Evolutionary conservation across 345 rosid genomes (phyloP), one percentile per base, ranked within the genome.

Genomic region (Pistacia vera): DNA sequence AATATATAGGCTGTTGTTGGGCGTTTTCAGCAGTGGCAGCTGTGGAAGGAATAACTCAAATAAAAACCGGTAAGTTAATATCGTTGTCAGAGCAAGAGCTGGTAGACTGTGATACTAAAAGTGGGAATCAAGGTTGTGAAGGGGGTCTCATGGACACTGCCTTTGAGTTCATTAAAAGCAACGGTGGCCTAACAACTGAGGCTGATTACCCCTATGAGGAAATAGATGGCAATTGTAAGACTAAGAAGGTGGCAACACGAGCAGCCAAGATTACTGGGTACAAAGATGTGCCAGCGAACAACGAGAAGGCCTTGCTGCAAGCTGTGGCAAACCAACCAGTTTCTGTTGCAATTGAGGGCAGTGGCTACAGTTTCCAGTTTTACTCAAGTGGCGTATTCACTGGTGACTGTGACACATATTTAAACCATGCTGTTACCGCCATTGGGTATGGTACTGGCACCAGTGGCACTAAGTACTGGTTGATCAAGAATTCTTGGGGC

Each of bases 401-500:
- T 6, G 86, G 81, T 0, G 59, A 69, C 1, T 91, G 96, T 65
- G 87, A 76, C 8, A 86, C 81, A 0, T 4, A 14, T n/a, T 49
- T 79, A 18, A 74, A 81, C 74, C 96, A 89, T 55, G 90, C 83
- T 1, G 86, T 88, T 35, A 85, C 90, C 1, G 70, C 85, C 0
- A 79, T 91, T 44, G 96, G 96, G n/a, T 91, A 89, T 2, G 93
- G 91, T 13, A 72, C 69, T 20, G 72, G 41, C 55, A 17, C n/a
- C 1, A 83, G 75, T 6, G 91, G 91, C 36, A 75, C 76, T 2
- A 83, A 84, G 77, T 89, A 89, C 59, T 90, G 90, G 92, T 52
- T 86, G 77, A 79, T 84, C 16, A 89, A 89, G 90, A 89, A 89
- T 68, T 91, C 96, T 2, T 89, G 96, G 92, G 93, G 93, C 4